Evolutionary conservation across 306 rosid genomes (phyloP), one percentile per base, ranked within the genome.

Genomic region (Quillaja saponaria): DNA sequence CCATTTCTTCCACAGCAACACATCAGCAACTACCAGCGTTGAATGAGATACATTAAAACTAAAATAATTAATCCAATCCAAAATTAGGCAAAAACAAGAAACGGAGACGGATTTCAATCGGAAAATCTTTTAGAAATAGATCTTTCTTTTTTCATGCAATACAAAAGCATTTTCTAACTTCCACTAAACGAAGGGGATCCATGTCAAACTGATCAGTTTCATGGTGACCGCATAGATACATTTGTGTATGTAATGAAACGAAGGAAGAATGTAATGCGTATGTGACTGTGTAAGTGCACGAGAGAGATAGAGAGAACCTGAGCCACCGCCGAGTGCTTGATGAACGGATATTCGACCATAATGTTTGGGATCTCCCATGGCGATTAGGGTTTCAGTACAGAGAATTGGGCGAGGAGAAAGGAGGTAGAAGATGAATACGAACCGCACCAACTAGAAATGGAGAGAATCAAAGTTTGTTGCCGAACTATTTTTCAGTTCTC

Each of bases 1-100:
- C 86, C 91, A 80, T 71, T 83, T 87, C 87, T 80, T 94, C 99
- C 99, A 94, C 34, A 94, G 69, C 69, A 94, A 60, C 74, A 89
- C 77, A 78, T 94, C 91, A 51, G 96, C 95, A 79, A 94, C 99
- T 94, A 38, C 19, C 61, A 71, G 63, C 51, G 57, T 63, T 42
- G 37, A 73, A 74, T 47, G 3, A 13, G 46, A n/a, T n/a, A n/a
- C n/a, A n/a, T n/a, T n/a, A n/a, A n/a, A n/a, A n/a, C n/a, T n/a
- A n/a, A n/a, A n/a, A n/a, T n/a, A 10, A 55, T 51, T 41, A 7
- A 46, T 9, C 37, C 39, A 34, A 55, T 11, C 5, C 28, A n/a
- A 8, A 45, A 53, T 57, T 21, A 67, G 63, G 74, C 50, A 60
- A 64, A n/a, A 16, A 35, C 13, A 34, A 11, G 9, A 42, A 42